Evolutionary conservation across 148 eudicot species (phyloP), one percentile per base, ranked within the genome.

Genomic region (Cornus florida): DNA sequence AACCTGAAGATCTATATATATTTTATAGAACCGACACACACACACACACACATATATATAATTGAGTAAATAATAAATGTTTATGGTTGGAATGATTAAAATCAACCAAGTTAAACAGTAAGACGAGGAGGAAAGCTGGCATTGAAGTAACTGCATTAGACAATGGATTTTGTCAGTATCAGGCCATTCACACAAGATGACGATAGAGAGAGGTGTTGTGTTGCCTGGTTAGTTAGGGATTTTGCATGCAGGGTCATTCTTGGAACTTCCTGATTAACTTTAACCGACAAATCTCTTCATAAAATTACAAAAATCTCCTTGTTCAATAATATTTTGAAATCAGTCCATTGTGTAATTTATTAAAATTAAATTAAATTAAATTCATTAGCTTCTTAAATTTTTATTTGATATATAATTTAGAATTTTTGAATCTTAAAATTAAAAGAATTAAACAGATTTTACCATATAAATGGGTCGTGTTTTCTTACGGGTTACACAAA

Each of bases 181-280:
- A 80, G 88, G 88, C 85, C 13, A 78, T 50, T 20, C 35, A 4
- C 41, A 73, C 72, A 73, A 80, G 82, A 67, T 86, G 88, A 86
- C 86, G 82, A 56, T 60, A 81, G 71, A 81, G 71, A 50, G 82
- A 82, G 82, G 79, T 79, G 78, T 84, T 83, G 88, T 64, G 80
- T 48, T 33, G 86, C 53, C 43, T 50, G 64, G 71, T 71, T 33
- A 31, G 66, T 62, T 62, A 79, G 50, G 77, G 72, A 65, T 48
- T 48, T 16, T 3, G 82, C 76, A 53, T 19, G 46, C 57, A 66
- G 53, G 72, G 33, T 62, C 56, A n/a, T 35, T 9, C 23, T 32
- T 74, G 28, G 4, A 72, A 71, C 5, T 43, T 43, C 48, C 0
- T 3, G 8, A 43, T 43, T 4, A 43, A 35, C 38, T 35, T 35